Conservation (phyloP, 345 rosid species). For the Melastoma malabathricum region DNA sequence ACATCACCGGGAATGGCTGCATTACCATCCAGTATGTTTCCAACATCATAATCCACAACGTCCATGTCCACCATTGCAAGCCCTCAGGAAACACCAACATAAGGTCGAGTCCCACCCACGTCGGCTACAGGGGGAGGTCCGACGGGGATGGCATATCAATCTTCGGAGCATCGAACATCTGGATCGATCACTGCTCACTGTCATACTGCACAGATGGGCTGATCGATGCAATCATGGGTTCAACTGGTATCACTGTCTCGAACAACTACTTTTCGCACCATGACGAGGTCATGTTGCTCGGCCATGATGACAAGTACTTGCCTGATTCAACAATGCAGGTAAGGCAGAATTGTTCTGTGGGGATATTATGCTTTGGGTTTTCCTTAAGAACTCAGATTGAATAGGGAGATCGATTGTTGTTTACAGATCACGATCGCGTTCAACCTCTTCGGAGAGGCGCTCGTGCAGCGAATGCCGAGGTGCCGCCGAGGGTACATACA, state of each 20-base stretch:
- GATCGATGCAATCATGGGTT: conserved; percentile 79
- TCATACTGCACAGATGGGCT: conserved; percentile 14
- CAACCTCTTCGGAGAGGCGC: conserved; percentile 63
- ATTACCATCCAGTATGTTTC: conserved; percentile 60
- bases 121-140: too few relatives aligned
- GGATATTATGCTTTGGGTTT: too few relatives aligned
- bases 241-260: conserved; percentile 73
- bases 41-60: conserved; percentile 76
- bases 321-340: conserved; percentile 84
- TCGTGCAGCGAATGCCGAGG: conserved; percentile 95
- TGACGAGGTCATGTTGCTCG: conserved; percentile 81
- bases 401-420: too few relatives aligned
- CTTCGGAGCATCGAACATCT: conserved; percentile 28
- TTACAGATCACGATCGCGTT: conserved; percentile 93
- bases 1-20: conserved; percentile 77
- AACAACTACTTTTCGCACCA: conserved; percentile 71
- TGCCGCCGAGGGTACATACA: conserved; percentile 88
- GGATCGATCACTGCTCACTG: too few relatives aligned
- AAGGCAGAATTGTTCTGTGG: too few relatives aligned
- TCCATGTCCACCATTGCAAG: conserved; percentile 67
- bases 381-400: too few relatives aligned
- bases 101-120: too few relatives aligned
- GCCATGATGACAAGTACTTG: conserved; percentile 46
- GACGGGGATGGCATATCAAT: conserved; percentile 86
- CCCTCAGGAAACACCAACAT: conserved; percentile 25